Evolutionary conservation across 2,329 filamentous ascomycete genomes (phyloP).

Genomic region (Claviceps sp.): DNA sequence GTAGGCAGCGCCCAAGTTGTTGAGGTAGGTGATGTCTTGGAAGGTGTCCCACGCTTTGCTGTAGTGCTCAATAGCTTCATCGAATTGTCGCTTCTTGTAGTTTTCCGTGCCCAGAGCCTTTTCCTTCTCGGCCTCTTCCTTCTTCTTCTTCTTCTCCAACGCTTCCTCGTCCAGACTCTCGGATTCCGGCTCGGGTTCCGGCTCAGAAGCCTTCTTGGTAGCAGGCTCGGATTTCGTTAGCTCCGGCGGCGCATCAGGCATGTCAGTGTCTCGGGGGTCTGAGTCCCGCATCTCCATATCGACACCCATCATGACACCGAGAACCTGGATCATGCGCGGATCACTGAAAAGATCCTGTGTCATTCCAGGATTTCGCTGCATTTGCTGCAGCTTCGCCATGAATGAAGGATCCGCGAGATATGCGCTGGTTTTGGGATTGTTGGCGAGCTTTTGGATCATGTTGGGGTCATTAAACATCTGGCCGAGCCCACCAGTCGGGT

Average conservation of each 20-base stretch:
- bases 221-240: slow-evolving; percentile 29
- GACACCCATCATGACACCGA: slow-evolving; percentile 85
- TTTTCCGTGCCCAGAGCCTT: slow-evolving; percentile 87
- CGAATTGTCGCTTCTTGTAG: slow-evolving; percentile 98
- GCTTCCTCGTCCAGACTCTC: slow-evolving; percentile 72
- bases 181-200: slow-evolving; percentile 41
- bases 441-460: slow-evolving; percentile 77
- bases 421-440: slow-evolving; percentile 81
- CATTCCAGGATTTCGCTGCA: slow-evolving; percentile 69
- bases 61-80: slow-evolving; percentile 90
- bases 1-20: slow-evolving; percentile 86
- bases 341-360: slow-evolving; percentile 74
- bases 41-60: slow-evolving; percentile 83
- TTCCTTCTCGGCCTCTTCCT: slow-evolving; percentile 85
- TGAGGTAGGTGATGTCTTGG: slow-evolving; percentile 97
- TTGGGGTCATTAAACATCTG: slow-evolving; percentile 91
- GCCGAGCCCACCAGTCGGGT: slow-evolving; percentile 66
- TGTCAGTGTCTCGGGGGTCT: slow-evolving; percentile 48
- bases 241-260: slow-evolving; percentile 51
- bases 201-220: slow-evolving; percentile 40
- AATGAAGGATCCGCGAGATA: slow-evolving; percentile 74
- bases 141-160: slow-evolving; percentile 72
- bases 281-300: slow-evolving; percentile 54
- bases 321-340: slow-evolving; percentile 82
- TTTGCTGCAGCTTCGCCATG: slow-evolving; percentile 74